Base-by-base conservation (phyloP, 768 basidiomycete species). In the Hericium alpestre region DNA sequence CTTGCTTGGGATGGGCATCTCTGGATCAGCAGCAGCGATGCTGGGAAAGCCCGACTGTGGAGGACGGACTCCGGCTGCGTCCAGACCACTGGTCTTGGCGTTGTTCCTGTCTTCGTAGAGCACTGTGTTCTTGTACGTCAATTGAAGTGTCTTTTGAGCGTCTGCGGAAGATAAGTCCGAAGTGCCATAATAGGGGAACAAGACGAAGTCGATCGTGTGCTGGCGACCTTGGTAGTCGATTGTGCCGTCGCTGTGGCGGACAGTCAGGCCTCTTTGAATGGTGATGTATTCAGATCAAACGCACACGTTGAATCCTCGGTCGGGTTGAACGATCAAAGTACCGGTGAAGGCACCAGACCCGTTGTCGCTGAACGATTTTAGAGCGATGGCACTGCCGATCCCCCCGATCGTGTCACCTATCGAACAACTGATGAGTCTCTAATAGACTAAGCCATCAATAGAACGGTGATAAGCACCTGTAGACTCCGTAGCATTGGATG, bases 151-250 rank as follows among this genome's bases (percentile, higher is more conserved):
- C 50, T 77, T 60, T 61, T 78, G 74, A 0, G 80, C 84, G 23
- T 67, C 69, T 10, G 70, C 57, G 65, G 82, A 84, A 22, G 69
- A 67, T 9, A 86, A 74, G 6, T 76, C 70, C 2, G 68, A 64
- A 0, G 71, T 57, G 38, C 67, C 74, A 47, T 76, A 78, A 66
- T 84, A 84, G 0, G 85, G 86, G 0, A 69, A 72, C 18, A 87
- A 67, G 1, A 74, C 70, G 65, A 88, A 84, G 53, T 78, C 72
- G 58, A 87, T 71, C 49, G 76, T 71, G 56, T 85, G 83, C n/a
- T 76, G 79, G n/a, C 86, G 78, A 2, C 74, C 74, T 64, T 82
- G 81, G 61, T 81, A 86, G 66, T 86, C 77, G 46, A 83, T 71
- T 0, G 83, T 81, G 0, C 66, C 71, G 23, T 77, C 74, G 3